Conservation (phyloP, 176 grass and related monocot genomes). For the Cocos nucifera region DNA sequence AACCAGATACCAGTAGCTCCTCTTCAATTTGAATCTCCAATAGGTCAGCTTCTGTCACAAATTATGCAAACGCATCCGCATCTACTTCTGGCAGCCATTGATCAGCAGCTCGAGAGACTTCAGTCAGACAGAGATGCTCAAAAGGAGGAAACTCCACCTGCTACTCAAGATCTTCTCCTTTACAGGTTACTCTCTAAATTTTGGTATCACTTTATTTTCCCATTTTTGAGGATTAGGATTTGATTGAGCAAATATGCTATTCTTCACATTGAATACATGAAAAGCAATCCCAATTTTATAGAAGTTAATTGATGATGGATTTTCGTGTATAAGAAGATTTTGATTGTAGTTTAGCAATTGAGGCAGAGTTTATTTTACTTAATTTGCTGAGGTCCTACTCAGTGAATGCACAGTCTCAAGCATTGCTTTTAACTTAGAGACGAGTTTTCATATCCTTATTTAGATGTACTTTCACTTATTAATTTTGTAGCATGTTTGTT, state of each 20-base stretch:
- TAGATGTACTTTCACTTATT: too few species aligned
- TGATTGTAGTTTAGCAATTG: too few species aligned
- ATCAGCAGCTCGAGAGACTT: conserved; percentile 84
- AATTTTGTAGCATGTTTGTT: too few species aligned
- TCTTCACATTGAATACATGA: background rate
- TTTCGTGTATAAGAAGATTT: too few species aligned
- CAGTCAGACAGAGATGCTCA: conserved; percentile 54
- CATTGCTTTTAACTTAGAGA: too few species aligned
- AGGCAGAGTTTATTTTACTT: too few species aligned
- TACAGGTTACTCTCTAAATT: conserved; percentile 45
- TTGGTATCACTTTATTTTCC: background rate
- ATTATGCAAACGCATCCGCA: conserved; percentile 81
- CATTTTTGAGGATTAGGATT: background rate
- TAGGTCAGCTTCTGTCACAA: conserved; percentile 73
- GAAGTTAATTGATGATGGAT: too few species aligned
- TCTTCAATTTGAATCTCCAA: conserved; percentile 74
- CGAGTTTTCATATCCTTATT: too few species aligned
- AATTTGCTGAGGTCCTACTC: too few species aligned
- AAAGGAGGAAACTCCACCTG: conserved; percentile 45
- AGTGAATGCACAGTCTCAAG: too few species aligned
- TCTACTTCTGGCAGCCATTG: conserved; percentile 65
- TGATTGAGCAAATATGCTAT: background rate
- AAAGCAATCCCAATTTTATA: background rate
- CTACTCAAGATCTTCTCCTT: conserved; percentile 56
- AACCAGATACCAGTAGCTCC: conserved; percentile 44